Conservation (phyloP, 306 rosid species). For the Trifolium repens region DNA sequence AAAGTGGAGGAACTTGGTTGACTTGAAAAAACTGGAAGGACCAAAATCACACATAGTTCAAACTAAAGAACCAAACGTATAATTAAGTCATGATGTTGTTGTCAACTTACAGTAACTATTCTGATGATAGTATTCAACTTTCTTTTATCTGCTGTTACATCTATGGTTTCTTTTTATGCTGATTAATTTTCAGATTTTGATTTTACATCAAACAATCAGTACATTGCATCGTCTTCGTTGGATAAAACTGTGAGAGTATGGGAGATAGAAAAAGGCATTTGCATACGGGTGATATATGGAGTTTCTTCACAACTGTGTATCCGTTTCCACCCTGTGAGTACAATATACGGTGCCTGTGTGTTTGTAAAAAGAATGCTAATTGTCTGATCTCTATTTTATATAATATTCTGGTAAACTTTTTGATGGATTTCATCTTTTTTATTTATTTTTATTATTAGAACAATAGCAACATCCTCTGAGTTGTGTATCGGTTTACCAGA, state of each 20-base stretch:
- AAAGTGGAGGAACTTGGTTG: not conserved
- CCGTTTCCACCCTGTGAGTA: conserved; percentile 98
- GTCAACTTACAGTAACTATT: conserved; percentile 10
- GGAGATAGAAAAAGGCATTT: conserved; percentile 86
- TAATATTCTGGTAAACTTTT: conserved; percentile 4
- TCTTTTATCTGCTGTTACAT: conserved; percentile 12
- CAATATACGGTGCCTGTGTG: conserved; percentile 5
- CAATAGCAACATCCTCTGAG: conserved; percentile 3
- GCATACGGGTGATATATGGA: conserved; percentile 98
- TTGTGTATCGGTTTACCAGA: conserved; percentile 28
- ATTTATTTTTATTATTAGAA: not conserved
- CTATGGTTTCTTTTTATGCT: conserved; percentile 43
- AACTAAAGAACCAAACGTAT: not conserved
- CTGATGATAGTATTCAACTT: not conserved
- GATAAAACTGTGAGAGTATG: conserved; percentile 97
- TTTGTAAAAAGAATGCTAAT: conserved; percentile 22
- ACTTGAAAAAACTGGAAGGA: conserved; percentile 2
- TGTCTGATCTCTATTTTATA: conserved; percentile 4
- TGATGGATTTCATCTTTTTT: conserved; percentile 14
- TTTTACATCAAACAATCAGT: conserved; percentile 94
- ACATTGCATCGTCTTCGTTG: conserved; percentile 91
- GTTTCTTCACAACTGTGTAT: conserved; percentile 88
- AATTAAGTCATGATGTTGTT: not conserved
- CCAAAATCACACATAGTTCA: not conserved
- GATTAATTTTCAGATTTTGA: conserved; percentile 82